A percentile compares a stretch with the other conserved stretches of the same genome.
Conservation (phyloP, 2,329 filamentous ascomycete species). For the Penicillium expansum region DNA sequence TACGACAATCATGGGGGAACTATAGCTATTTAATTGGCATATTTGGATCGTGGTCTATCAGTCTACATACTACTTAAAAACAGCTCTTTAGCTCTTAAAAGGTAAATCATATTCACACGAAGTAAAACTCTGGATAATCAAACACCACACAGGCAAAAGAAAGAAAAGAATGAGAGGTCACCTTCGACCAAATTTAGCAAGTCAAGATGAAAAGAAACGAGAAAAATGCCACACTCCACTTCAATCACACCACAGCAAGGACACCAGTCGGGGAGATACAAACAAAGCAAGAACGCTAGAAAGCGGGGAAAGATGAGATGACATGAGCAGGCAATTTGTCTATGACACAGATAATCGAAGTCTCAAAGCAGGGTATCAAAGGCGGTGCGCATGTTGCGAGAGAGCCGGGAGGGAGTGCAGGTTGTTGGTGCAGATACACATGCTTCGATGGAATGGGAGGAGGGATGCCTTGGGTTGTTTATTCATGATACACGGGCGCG, state of each 20-base stretch:
- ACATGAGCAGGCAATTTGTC: slow-evolving; percentile 19
- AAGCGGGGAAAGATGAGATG: slow-evolving; percentile 10
- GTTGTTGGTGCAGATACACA: neutral
- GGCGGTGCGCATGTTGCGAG: neutral
- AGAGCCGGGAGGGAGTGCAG: neutral
- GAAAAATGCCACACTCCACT: neutral
- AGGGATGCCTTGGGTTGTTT: slow-evolving; percentile 7
- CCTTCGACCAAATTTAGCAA: neutral
- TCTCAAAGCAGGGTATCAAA: slow-evolving; percentile 8
- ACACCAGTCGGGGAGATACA: neutral
- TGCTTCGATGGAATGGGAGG: neutral
- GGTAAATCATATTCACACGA: slow-evolving; percentile 25
- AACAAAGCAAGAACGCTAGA: slow-evolving; percentile 10
- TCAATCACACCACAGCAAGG: slow-evolving; percentile 1
- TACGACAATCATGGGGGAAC: neutral
- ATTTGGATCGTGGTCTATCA: neutral
- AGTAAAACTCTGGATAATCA: slow-evolving; percentile 17
- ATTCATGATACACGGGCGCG: slow-evolving; percentile 16
- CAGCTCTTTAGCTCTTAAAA: neutral
- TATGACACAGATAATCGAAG: slow-evolving; percentile 21
- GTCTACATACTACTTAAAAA: neutral
- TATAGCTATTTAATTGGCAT: neutral
- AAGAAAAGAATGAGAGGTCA: neutral
- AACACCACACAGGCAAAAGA: slow-evolving; percentile 10
- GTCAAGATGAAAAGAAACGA: neutral